phyloP scores from a whole-genome alignment of 2,329 filamentous ascomycete genomes.

The Fusarium guadeloupense region DNA sequence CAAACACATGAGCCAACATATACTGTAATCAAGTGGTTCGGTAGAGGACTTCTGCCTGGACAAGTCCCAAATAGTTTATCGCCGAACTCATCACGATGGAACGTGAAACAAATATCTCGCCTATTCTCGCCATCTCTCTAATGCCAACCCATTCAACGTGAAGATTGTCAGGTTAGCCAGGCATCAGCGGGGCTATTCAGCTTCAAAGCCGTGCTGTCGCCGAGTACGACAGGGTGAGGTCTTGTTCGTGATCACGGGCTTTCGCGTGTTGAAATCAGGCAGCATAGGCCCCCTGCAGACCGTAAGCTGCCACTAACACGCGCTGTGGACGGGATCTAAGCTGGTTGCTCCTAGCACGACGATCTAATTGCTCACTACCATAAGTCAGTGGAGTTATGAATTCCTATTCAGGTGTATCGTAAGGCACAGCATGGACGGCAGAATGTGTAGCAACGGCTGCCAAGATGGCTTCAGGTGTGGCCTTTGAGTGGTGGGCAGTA shows the following conservation, averaged over 20 bases:
- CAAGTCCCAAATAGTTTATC: conserved; percentile 11
- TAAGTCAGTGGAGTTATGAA: too few relatives aligned
- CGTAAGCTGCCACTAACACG: conserved; percentile 14
- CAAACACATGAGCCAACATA: too few relatives aligned
- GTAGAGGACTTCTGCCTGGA: conserved; percentile 24
- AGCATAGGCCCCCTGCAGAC: conserved; percentile 33
- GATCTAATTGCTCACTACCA: background rate
- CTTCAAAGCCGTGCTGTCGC: background rate
- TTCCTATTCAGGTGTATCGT: too few relatives aligned
- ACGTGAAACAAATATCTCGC: background rate
- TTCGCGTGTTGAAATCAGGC: conserved; percentile 40
- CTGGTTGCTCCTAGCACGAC: conserved; percentile 8
- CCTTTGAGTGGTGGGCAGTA: background rate
- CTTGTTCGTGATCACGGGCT: conserved; percentile 33
- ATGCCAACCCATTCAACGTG: conserved; percentile 15
- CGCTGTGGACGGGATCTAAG: conserved; percentile 25
- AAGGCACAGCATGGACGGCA: too few relatives aligned
- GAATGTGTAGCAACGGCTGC: background rate
- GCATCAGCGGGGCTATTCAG: conserved; percentile 36
- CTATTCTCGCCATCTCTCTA: conserved; percentile 33
- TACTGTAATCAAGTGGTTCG: background rate
- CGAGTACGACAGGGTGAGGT: background rate
- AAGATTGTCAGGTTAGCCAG: conserved; percentile 21
- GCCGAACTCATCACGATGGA: conserved; percentile 9
- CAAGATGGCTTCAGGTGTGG: conserved; percentile 27